A percentile compares a stretch with the other conserved stretches of the same genome.
Evolutionary conservation across 169 alveolate genomes (phyloP).

Genomic region (Theileria parva): DNA sequence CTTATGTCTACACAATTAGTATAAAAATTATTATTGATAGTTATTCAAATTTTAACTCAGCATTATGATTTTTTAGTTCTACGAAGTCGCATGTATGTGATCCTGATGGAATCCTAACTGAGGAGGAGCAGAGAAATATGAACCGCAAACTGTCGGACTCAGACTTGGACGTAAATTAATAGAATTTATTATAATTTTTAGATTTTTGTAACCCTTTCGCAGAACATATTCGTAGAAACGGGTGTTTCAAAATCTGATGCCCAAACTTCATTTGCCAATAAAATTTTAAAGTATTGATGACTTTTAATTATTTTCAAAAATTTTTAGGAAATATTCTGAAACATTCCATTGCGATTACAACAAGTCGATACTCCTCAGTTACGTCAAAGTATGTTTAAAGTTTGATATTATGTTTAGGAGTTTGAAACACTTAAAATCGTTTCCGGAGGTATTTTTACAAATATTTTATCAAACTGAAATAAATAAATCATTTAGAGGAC

Average conservation of each 20-base stretch:
- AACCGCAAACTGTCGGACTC: constrained; percentile 24
- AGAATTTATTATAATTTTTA: neutral
- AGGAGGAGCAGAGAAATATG: constrained; percentile 31
- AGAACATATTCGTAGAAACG: constrained; percentile 9
- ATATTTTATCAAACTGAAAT: neutral
- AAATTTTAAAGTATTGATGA: constrained; percentile 13
- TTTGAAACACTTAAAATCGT: constrained; percentile 13
- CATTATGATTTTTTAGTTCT: neutral
- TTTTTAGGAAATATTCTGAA: constrained; percentile 17
- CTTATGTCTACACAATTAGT: constrained; percentile 39
- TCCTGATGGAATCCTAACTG: constrained; percentile 62
- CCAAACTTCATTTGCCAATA: neutral
- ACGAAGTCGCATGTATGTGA: constrained; percentile 41
- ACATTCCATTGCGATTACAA: neutral
- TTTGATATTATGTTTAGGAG: neutral
- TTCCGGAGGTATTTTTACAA: constrained; percentile 7
- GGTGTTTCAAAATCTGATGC: neutral
- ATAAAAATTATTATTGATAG: neutral
- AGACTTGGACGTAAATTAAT: neutral
- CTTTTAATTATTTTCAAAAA: too few species aligned
- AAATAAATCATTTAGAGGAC: neutral
- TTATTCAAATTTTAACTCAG: neutral
- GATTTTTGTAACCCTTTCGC: constrained; percentile 9
- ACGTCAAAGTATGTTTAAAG: neutral
- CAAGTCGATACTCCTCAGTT: neutral